Base-by-base conservation (phyloP, 257 asterid species). In the Plantago major region DNA sequence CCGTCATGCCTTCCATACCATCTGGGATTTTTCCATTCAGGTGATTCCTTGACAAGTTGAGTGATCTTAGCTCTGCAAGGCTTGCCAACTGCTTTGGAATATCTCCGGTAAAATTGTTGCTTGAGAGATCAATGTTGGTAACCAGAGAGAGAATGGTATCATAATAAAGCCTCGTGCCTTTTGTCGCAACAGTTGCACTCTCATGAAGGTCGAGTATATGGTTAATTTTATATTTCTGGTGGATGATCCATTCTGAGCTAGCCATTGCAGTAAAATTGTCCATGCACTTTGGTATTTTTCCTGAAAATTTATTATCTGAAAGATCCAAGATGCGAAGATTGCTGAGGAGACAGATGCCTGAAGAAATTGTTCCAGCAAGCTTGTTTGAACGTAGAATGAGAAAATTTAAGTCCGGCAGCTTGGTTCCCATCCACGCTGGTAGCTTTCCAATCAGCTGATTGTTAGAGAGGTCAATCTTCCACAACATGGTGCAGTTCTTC, bases 381-480 rank as follows among this genome's bases (percentile, higher is more conserved):
- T 13, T 40, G 33, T 57, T 57, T n/a, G 62, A 40, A 26, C 30
- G 62, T 1, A 57, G 48, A 57, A 57, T 40, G 48, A 57, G 62
- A 57, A 57, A 33, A 12, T 12, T 38, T 14, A 57, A 38, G 15
- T 16, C 8, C 6, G 37, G 11, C n/a, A 57, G 11, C 8, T 45
- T 57, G 38, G 13, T 38, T 8, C 62, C 26, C n/a, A 14, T 9
- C 62, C 62, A 38, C 51, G 51, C 12, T 18, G 52, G 68, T 10
- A 63, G 6, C 7, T 18, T 18, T 51, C 60, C 60, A 42, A 10
- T 19, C 43, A 63, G 18, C 0, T 40, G 9, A 51, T 50, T 51
- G 18, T 11, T 7, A 63, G 40, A 10, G 11, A 62, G 11, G 60
- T 63, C 68, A 30, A 63, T 11, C 60, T 63, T 63, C 51, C 17